Conservation (phyloP, 768 basidiomycete species). For the Gymnopilus dilepis region DNA sequence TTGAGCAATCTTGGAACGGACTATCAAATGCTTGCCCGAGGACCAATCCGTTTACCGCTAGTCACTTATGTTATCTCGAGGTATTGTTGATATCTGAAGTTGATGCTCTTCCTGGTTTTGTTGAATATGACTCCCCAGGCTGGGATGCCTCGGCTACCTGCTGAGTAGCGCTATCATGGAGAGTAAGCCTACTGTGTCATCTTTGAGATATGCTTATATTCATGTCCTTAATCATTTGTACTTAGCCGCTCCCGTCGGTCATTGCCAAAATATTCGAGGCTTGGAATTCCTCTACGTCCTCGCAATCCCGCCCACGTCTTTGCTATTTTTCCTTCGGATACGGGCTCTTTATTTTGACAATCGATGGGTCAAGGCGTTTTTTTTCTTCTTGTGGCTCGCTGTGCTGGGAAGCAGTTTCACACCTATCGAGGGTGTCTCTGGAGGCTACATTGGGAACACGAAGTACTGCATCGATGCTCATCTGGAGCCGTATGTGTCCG, state of each 20-base stretch:
- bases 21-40: conserved; percentile 24
- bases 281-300: conserved; percentile 1
- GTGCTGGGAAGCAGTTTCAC: conserved; percentile 21
- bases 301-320: conserved; percentile 8
- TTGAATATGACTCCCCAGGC: not conserved
- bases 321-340: conserved; percentile 14
- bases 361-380: not conserved
- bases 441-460: conserved; percentile 26
- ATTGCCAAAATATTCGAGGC: conserved; percentile 8
- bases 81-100: conserved; percentile 7
- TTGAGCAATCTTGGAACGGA: conserved; percentile 15
- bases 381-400: conserved; percentile 1
- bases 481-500: conserved; percentile 13
- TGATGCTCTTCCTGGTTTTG: not conserved
- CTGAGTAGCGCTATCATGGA: conserved; percentile 8
- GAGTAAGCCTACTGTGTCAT: conserved; percentile 1
- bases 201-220: not conserved
- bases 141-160: conserved; percentile 11
- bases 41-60: conserved; percentile 23
- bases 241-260: conserved; percentile 7
- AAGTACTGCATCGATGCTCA: conserved; percentile 28
- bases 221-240: not conserved
- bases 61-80: conserved; percentile 30
- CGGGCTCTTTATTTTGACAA: conserved; percentile 7
- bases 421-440: conserved; percentile 27